phyloP scores from a whole-genome alignment of 495 filamentous ascomycete genomes.

The Penicillium verhagenii region DNA sequence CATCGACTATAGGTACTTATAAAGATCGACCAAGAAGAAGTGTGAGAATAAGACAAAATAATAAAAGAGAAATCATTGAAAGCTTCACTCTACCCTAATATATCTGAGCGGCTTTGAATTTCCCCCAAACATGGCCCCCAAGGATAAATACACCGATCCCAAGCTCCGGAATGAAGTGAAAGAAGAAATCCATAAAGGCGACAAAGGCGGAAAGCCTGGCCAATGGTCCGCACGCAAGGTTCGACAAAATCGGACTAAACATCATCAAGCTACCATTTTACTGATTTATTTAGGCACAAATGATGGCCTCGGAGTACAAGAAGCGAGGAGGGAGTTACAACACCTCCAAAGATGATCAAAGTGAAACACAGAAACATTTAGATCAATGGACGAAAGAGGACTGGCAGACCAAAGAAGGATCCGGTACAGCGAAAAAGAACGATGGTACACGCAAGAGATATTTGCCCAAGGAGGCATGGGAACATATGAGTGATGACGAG shows the following conservation, averaged over 20 bases:
- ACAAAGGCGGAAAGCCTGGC: slow-evolving; percentile 49
- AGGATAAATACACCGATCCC: slow-evolving; percentile 50
- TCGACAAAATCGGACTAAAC: not conserved
- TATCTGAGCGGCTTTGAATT: not conserved
- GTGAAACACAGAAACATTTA: slow-evolving; percentile 41
- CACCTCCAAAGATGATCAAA: slow-evolving; percentile 40
- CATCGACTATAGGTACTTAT: not conserved
- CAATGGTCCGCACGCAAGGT: slow-evolving; percentile 54
- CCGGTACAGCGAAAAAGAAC: slow-evolving; percentile 39
- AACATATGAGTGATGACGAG: slow-evolving; percentile 44
- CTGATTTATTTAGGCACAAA: slow-evolving; percentile 35
- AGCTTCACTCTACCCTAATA: not conserved
- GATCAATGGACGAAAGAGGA: slow-evolving; percentile 47
- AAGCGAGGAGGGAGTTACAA: slow-evolving; percentile 50
- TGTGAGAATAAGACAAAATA: too few relatives aligned
- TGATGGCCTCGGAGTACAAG: slow-evolving; percentile 53
- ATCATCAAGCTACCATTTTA: not conserved
- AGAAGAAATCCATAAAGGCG: slow-evolving; percentile 44
- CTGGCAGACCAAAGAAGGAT: slow-evolving; percentile 52
- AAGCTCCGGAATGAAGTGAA: slow-evolving; percentile 48
- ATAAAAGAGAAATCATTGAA: not conserved
- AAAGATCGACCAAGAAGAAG: too few relatives aligned
- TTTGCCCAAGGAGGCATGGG: slow-evolving; percentile 50
- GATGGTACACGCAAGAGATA: slow-evolving; percentile 48
- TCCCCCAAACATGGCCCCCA: slow-evolving; percentile 38